phyloP scores from a whole-genome alignment of 306 rosid species.

The Lupinus albus region DNA sequence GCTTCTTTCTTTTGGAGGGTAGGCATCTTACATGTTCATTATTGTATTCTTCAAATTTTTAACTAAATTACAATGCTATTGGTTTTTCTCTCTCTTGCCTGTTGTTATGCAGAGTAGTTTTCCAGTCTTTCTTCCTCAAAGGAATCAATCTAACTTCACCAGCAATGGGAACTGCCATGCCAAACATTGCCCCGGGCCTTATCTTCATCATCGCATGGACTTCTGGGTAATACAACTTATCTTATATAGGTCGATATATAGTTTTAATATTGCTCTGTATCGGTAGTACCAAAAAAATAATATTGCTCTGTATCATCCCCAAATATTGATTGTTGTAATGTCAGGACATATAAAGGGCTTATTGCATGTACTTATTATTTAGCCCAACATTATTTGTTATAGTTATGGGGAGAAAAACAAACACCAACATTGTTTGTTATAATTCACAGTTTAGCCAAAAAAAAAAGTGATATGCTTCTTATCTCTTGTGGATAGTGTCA shows the following conservation, averaged over 20 bases:
- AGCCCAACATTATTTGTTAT: conserved; percentile 4
- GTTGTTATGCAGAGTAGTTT: conserved; percentile 58
- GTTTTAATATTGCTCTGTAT: conserved; percentile 7
- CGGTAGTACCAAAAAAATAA: no score
- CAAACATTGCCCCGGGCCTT: conserved; percentile 86
- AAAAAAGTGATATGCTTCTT: conserved; percentile 8
- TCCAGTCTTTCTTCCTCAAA: conserved; percentile 64
- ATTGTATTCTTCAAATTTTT: background rate
- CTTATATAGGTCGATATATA: background rate
- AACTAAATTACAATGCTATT: background rate
- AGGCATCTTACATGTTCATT: conserved; percentile 23
- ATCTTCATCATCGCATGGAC: conserved; percentile 82
- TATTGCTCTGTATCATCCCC: background rate
- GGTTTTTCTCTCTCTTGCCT: conserved; percentile 8
- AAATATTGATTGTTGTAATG: background rate
- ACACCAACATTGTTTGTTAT: background rate
- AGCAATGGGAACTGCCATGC: conserved; percentile 94
- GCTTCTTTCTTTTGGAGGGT: conserved; percentile 83
- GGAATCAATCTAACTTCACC: conserved; percentile 83
- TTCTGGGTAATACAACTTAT: conserved; percentile 54
- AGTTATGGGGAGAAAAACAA: background rate
- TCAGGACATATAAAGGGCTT: background rate
- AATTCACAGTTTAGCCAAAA: conserved; percentile 15
- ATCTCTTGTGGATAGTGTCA: background rate
- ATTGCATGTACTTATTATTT: background rate